Conservation (phyloP, 2,329 filamentous ascomycete genomes). For the Alternaria dauci region DNA sequence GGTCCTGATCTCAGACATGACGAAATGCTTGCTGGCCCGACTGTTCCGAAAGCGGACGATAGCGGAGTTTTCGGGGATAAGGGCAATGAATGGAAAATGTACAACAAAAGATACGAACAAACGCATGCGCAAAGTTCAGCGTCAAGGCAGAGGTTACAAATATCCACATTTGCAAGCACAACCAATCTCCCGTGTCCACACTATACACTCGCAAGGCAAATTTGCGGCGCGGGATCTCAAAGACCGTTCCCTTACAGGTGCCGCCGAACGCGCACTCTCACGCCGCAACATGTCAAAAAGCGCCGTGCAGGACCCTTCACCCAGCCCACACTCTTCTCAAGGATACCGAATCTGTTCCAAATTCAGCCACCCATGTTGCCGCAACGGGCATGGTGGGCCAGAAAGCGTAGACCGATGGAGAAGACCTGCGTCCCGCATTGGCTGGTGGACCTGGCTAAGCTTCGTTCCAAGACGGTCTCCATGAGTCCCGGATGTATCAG, state of each 20-base stretch:
- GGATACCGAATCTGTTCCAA: conserved; percentile 12
- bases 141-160: neutral
- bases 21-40: conserved; percentile 20
- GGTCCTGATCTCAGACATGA: conserved; percentile 29
- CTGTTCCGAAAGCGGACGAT: conserved; percentile 15
- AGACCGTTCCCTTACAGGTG: neutral
- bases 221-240: conserved; percentile 9
- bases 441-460: conserved; percentile 37
- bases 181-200: conserved; percentile 1
- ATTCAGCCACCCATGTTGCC: conserved; percentile 12
- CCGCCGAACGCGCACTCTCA: conserved; percentile 7
- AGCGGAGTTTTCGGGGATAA: conserved; percentile 25
- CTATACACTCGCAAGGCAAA: neutral
- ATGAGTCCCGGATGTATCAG: conserved; percentile 45
- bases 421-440: conserved; percentile 38
- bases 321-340: neutral
- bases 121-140: neutral
- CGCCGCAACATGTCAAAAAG: conserved; percentile 9
- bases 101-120: neutral
- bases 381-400: conserved; percentile 11
- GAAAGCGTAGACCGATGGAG: conserved; percentile 8
- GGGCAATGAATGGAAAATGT: neutral
- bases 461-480: conserved; percentile 40
- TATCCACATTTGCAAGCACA: neutral
- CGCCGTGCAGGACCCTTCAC: conserved; percentile 5